Evolutionary conservation across 257 asterid genomes (phyloP).

Genomic region (Solanum bulbocastanum): DNA sequence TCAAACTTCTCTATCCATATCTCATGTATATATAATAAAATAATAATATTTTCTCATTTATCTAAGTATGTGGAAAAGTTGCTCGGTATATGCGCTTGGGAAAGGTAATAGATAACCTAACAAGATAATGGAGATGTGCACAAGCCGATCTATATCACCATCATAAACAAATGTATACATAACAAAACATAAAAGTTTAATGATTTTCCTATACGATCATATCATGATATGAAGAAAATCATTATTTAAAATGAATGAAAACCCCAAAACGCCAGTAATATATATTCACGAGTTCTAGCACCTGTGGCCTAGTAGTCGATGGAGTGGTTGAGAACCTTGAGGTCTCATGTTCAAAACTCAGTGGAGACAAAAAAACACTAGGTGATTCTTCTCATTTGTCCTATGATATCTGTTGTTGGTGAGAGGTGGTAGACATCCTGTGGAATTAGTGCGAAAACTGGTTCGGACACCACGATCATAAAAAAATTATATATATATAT

Average conservation of each 20-base stretch:
- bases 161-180: background rate
- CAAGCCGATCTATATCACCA: background rate
- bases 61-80: background rate
- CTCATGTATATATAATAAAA: background rate
- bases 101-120: background rate
- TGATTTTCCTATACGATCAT: background rate
- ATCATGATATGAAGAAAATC: background rate
- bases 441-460: background rate
- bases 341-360: background rate
- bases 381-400: background rate
- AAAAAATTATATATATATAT: no score
- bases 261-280: background rate
- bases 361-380: background rate
- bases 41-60: background rate
- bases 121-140: background rate
- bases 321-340: background rate
- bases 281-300: background rate
- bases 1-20: background rate
- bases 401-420: background rate
- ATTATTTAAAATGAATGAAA: background rate
- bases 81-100: background rate
- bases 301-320: background rate
- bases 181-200: background rate
- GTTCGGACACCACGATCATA: background rate
- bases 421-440: background rate